Evolutionary conservation across 768 basidiomycete genomes (phyloP).

Genomic region (Pisolithus orientalis): DNA sequence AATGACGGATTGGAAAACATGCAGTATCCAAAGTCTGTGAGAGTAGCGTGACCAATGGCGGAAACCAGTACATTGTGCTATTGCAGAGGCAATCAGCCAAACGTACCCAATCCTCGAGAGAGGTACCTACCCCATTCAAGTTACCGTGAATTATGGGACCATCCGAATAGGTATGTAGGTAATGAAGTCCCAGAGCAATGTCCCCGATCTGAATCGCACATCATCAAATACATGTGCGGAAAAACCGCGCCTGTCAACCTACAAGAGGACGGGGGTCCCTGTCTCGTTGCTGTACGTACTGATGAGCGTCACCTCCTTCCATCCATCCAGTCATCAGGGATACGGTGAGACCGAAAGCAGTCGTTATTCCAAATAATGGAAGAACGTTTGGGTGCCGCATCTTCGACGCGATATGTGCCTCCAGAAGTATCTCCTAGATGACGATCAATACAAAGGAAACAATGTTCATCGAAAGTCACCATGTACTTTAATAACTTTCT

Average conservation of each 20-base stretch:
- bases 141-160: not conserved
- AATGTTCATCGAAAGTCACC: no score
- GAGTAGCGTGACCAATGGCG: not conserved
- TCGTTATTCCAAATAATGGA: constrained; percentile 10
- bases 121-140: not conserved
- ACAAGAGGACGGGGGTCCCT: not conserved
- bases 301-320: not conserved
- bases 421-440: constrained; percentile 9
- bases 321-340: constrained; percentile 10
- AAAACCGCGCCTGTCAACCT: not conserved
- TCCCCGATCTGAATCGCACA: not conserved
- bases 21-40: no score
- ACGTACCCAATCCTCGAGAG: not conserved
- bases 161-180: not conserved
- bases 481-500: not conserved
- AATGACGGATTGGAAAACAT: no score
- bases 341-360: constrained; percentile 8
- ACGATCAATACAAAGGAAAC: not conserved
- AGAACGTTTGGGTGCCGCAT: constrained; percentile 16
- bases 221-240: not conserved
- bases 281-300: not conserved
- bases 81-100: not conserved
- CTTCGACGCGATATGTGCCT: constrained; percentile 15
- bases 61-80: not conserved
- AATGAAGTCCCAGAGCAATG: not conserved